Percentiles rank a stretch among this genome's conserved stretches.
Evolutionary conservation across 2,329 filamentous ascomycete species (phyloP).

Genomic region (Macrophomina pseudophaseolina): DNA sequence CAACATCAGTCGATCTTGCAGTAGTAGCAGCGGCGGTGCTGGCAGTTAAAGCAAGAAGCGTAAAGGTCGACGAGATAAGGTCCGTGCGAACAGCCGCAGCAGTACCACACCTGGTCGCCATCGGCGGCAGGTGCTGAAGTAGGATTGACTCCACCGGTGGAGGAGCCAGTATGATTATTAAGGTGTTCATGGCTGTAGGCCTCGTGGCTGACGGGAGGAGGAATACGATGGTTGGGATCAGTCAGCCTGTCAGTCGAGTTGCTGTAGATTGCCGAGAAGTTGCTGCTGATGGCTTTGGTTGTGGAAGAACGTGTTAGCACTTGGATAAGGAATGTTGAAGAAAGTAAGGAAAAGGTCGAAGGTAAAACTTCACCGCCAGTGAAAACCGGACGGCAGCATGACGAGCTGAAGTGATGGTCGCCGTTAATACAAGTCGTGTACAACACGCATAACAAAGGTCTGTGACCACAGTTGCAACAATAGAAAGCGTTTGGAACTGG

Average conservation of each 20-base stretch:
- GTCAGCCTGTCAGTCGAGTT: not conserved
- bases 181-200: not conserved
- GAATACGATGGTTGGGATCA: not conserved
- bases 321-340: not conserved
- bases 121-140: not conserved
- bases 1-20: not conserved
- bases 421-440: slow-evolving; percentile 7
- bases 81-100: not conserved
- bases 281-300: not conserved
- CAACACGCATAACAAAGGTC: not conserved
- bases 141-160: not conserved
- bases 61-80: not conserved
- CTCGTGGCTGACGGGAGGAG: not conserved
- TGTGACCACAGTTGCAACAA: slow-evolving; percentile 15
- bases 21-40: not conserved
- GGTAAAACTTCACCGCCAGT: not conserved
- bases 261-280: not conserved
- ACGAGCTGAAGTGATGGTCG: slow-evolving; percentile 6
- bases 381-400: not conserved
- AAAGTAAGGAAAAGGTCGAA: not conserved
- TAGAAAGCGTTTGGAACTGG: slow-evolving; percentile 8
- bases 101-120: not conserved
- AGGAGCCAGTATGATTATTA: not conserved
- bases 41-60: not conserved
- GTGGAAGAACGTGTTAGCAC: not conserved